These are phyloP conservation scores for Gymnopilus junonius DNA, from an alignment of 768 basidiomycete genomes.

Conservation along the genomic window DNA sequence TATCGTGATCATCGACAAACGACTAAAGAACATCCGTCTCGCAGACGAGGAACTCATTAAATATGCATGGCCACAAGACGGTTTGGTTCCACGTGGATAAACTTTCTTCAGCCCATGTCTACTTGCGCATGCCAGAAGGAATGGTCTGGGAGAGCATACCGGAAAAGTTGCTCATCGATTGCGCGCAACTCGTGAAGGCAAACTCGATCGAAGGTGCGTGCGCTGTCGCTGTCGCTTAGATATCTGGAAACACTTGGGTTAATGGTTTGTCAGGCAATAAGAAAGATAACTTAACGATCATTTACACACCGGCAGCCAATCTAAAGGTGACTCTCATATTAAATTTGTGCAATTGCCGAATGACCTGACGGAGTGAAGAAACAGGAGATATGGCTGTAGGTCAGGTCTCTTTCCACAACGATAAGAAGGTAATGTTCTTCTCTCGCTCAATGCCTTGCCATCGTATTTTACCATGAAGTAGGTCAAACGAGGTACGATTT, in stretches of 20 bases:
- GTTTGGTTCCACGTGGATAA: slow-evolving; percentile 99
- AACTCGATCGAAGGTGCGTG: slow-evolving; percentile 91
- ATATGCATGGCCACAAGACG: slow-evolving; percentile 88
- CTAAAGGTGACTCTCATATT: slow-evolving; percentile 67
- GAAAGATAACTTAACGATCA: slow-evolving; percentile 90
- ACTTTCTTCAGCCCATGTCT: slow-evolving; percentile 95
- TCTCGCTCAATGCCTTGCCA: not conserved
- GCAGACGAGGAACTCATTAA: slow-evolving; percentile 95
- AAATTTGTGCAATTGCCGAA: not conserved
- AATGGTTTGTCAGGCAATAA: slow-evolving; percentile 79
- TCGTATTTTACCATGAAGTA: slow-evolving; percentile 27
- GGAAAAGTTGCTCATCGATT: slow-evolving; percentile 74
- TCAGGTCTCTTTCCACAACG: slow-evolving; percentile 92
- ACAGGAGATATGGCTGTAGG: slow-evolving; percentile 97
- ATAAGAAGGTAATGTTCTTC: slow-evolving; percentile 68
- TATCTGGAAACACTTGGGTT: not conserved
- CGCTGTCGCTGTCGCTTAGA: not conserved
- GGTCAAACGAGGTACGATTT: slow-evolving; percentile 76
- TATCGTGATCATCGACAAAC: slow-evolving; percentile 14
- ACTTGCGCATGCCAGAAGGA: slow-evolving; percentile 83
- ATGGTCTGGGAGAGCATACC: slow-evolving; percentile 93
- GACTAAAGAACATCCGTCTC: slow-evolving; percentile 23
- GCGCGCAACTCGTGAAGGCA: slow-evolving; percentile 95
- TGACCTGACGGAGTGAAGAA: slow-evolving; percentile 54
- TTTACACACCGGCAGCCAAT: slow-evolving; percentile 93